phyloP scores from a whole-genome alignment of 2,329 filamentous ascomycete genomes.

The Trichophyton verrucosum region DNA sequence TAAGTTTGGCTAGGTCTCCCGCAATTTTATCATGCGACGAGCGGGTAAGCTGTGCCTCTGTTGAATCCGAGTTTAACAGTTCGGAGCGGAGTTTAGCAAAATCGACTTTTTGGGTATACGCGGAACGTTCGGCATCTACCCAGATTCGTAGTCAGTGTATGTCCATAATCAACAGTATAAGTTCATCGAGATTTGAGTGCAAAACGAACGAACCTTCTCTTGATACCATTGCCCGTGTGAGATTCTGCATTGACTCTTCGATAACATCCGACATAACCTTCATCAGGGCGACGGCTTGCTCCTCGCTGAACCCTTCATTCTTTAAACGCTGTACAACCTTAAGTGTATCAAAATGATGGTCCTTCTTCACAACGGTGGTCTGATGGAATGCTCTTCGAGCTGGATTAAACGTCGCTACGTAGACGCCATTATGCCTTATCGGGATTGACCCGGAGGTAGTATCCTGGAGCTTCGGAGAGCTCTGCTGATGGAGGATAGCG shows the following conservation, averaged over 20 bases:
- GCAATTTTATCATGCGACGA: constrained; percentile 83
- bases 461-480: background rate
- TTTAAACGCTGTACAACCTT: constrained; percentile 90
- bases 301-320: constrained; percentile 86
- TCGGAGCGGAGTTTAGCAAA: constrained; percentile 95
- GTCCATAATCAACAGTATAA: background rate
- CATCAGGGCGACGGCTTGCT: constrained; percentile 97
- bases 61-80: constrained; percentile 80
- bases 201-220: constrained; percentile 71
- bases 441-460: constrained; percentile 14
- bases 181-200: background rate
- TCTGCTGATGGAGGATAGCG: background rate
- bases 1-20: constrained; percentile 90
- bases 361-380: constrained; percentile 48
- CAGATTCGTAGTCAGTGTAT: background rate
- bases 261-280: constrained; percentile 92
- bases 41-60: constrained; percentile 77
- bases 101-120: constrained; percentile 79
- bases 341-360: constrained; percentile 96
- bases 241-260: constrained; percentile 93
- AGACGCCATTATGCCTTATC: constrained; percentile 36
- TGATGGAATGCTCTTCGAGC: constrained; percentile 43
- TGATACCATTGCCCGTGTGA: constrained; percentile 94
- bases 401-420: constrained; percentile 33
- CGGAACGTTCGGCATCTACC: constrained; percentile 39